Conservation (phyloP, 2,329 filamentous ascomycete species). For the Zasmidium cellare region DNA sequence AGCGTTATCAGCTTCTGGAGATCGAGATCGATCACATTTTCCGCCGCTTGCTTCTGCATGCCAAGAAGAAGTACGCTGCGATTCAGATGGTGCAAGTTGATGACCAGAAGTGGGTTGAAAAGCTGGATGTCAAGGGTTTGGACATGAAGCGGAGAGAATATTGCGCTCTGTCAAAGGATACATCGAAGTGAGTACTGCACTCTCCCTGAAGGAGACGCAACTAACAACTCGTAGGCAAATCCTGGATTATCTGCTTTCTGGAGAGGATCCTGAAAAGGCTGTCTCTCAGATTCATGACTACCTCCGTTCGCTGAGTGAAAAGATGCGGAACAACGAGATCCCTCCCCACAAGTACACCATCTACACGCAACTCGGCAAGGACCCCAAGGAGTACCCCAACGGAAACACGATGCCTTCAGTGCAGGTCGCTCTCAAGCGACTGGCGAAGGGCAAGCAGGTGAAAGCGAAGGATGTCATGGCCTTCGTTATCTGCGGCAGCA, state of each 20-base stretch:
- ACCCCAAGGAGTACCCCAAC: slow-evolving; percentile 90
- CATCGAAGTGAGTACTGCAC: slow-evolving; percentile 60
- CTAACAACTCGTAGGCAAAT: slow-evolving; percentile 57
- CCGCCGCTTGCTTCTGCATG: slow-evolving; percentile 85
- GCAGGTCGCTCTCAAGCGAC: slow-evolving; percentile 86
- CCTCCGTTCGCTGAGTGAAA: slow-evolving; percentile 75
- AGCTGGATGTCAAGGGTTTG: slow-evolving; percentile 96
- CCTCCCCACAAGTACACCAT: slow-evolving; percentile 91
- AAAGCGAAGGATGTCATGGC: slow-evolving; percentile 95
- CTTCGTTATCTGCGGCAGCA: slow-evolving; percentile 81
- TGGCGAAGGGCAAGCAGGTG: slow-evolving; percentile 81
- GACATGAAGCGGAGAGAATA: slow-evolving; percentile 98
- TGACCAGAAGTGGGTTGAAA: slow-evolving; percentile 86
- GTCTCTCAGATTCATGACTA: slow-evolving; percentile 92
- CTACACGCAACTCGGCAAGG: slow-evolving; percentile 94
- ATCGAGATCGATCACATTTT: slow-evolving; percentile 99
- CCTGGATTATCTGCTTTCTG: slow-evolving; percentile 91
- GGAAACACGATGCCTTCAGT: slow-evolving; percentile 94
- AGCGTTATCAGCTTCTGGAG: slow-evolving; percentile 86
- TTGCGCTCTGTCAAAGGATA: slow-evolving; percentile 92
- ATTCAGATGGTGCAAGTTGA: slow-evolving; percentile 83
- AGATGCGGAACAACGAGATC: slow-evolving; percentile 80
- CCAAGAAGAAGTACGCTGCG: slow-evolving; percentile 99
- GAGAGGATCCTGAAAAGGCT: slow-evolving; percentile 85
- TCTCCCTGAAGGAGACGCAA: not conserved